Evolutionary conservation across 75 land plant genomes (phyloP).

Genomic region (Isoetes taiwanensis): DNA sequence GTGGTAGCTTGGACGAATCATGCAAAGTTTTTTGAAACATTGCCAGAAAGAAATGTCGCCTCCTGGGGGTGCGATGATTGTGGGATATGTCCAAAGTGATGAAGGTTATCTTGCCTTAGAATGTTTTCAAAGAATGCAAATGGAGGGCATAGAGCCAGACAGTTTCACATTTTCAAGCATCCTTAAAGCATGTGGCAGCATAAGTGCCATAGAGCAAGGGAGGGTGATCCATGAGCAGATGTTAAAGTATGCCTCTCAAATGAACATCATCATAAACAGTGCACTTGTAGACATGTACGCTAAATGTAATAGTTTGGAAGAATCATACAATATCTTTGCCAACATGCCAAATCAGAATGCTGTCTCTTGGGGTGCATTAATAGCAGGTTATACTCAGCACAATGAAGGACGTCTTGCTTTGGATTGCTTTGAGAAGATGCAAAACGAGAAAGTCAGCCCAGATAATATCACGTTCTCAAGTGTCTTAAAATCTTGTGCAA

Average conservation of each 20-base stretch:
- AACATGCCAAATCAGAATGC: too few relatives aligned
- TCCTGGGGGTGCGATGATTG: conserved; percentile 6
- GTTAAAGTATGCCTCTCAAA: background rate
- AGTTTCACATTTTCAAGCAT: conserved; percentile 8
- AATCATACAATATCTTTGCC: conserved; percentile 11
- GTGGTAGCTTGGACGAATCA: too few relatives aligned
- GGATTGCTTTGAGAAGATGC: conserved; percentile 11
- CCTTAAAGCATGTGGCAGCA: conserved; percentile 3
- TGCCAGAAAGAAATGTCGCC: background rate
- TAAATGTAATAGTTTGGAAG: conserved; percentile 8
- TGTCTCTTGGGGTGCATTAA: too few relatives aligned
- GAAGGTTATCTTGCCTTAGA: background rate
- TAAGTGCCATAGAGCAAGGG: background rate
- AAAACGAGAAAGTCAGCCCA: too few relatives aligned
- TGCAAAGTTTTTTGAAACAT: too few relatives aligned
- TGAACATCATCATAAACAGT: conserved; percentile 11
- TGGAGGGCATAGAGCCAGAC: background rate
- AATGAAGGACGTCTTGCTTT: too few relatives aligned
- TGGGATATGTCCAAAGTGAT: background rate
- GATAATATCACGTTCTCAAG: too few relatives aligned
- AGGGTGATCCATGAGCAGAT: conserved; percentile 4
- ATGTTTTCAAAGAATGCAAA: background rate
- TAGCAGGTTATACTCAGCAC: too few relatives aligned
- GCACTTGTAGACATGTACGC: conserved; percentile 20
- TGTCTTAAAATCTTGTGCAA: too few relatives aligned